These are phyloP conservation scores for Fraxinus floribunda DNA, from an alignment of 305 asterid species.

Conservation along the genomic window DNA sequence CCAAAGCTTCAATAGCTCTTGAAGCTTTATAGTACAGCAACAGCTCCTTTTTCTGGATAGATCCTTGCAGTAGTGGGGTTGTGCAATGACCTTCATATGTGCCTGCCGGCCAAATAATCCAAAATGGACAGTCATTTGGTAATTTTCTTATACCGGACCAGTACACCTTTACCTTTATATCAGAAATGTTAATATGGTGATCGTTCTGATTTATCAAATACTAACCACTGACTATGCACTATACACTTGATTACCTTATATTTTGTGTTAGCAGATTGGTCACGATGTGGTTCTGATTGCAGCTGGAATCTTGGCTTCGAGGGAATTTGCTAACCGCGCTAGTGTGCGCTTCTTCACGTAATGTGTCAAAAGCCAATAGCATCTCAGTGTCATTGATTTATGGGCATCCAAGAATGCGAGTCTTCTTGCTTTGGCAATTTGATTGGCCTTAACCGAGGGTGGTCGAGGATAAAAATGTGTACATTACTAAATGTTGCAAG, in stretches of 20 bases:
- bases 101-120: constrained; percentile 15
- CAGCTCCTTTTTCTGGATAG: constrained; percentile 21
- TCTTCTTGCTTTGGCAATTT: constrained; percentile 2
- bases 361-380: neutral
- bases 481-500: constrained; percentile 62
- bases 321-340: neutral
- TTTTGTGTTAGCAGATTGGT: constrained; percentile 10
- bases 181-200: neutral
- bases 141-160: constrained; percentile 20
- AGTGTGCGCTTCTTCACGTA: neutral
- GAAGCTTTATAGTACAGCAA: constrained; percentile 67
- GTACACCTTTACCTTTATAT: neutral
- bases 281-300: constrained; percentile 3
- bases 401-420: constrained; percentile 1
- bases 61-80: constrained; percentile 18
- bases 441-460: constrained; percentile 25
- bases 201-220: neutral
- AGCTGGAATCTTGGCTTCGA: constrained; percentile 15
- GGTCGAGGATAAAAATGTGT: constrained; percentile 38
- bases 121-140: constrained; percentile 30
- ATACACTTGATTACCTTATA: neutral
- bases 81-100: constrained; percentile 27
- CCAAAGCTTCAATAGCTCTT: constrained; percentile 78
- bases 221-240: neutral
- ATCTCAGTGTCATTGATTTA: constrained; percentile 8